phyloP scores from a whole-genome alignment of 2,329 filamentous ascomycete genomes.

The Colletotrichum sansevieriae region DNA sequence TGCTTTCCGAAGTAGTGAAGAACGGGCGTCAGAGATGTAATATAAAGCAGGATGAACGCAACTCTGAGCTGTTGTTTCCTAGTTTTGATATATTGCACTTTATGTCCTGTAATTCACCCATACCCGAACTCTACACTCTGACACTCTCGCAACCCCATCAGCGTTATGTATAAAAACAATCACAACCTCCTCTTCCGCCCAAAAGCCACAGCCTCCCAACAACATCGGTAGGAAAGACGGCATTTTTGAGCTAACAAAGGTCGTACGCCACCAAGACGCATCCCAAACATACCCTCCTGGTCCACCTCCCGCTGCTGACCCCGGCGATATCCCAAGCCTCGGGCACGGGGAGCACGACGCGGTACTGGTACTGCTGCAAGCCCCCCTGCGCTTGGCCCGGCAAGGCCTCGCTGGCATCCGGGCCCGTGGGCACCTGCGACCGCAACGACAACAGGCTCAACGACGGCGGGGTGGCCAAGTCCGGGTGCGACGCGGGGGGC shows the following conservation, averaged over 20 bases:
- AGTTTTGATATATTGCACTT: slow-evolving; percentile 9
- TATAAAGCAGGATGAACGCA: too few relatives aligned
- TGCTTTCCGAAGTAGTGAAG: too few relatives aligned
- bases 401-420: slow-evolving; percentile 55
- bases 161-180: background rate
- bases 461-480: slow-evolving; percentile 51
- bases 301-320: slow-evolving; percentile 43
- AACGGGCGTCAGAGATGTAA: too few relatives aligned
- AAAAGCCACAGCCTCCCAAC: background rate
- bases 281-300: slow-evolving; percentile 32
- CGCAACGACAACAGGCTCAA: slow-evolving; percentile 62
- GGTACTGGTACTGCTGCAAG: slow-evolving; percentile 70
- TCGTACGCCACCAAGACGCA: slow-evolving; percentile 5
- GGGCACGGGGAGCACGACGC: slow-evolving; percentile 50
- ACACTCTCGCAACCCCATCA: background rate
- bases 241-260: too few relatives aligned
- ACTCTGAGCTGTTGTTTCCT: background rate
- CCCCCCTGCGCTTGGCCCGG: slow-evolving; percentile 67
- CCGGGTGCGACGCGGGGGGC: slow-evolving; percentile 59
- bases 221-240: background rate
- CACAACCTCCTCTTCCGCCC: background rate
- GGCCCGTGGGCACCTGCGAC: slow-evolving; percentile 62
- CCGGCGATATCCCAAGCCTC: slow-evolving; percentile 44
- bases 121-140: background rate
- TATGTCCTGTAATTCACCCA: background rate